Evolutionary conservation across 768 basidiomycete species (phyloP).

Genomic region (Psilocybe azurescens): DNA sequence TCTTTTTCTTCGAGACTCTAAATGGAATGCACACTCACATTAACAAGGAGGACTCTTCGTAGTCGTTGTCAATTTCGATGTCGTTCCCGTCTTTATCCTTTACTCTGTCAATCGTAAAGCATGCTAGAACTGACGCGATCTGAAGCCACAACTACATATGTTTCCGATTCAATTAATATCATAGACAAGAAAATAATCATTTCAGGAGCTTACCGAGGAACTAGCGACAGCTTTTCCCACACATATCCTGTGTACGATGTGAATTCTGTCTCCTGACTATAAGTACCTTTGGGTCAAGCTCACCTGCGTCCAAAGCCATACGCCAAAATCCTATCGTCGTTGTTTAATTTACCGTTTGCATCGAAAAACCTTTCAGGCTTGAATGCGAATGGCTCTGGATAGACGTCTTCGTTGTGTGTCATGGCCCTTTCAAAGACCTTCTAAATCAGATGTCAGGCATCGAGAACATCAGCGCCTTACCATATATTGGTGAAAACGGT

Average conservation of each 20-base stretch:
- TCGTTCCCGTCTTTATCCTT: slow-evolving; percentile 36
- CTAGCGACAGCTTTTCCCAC: slow-evolving; percentile 12
- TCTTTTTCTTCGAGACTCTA: neutral
- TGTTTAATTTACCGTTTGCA: slow-evolving; percentile 8
- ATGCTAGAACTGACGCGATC: slow-evolving; percentile 29
- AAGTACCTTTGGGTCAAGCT: neutral
- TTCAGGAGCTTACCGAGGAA: neutral
- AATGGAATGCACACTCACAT: neutral
- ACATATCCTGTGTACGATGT: slow-evolving; percentile 7
- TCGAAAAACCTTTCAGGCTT: slow-evolving; percentile 5
- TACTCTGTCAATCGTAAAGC: slow-evolving; percentile 38
- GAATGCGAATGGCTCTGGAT: neutral
- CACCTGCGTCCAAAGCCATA: slow-evolving; percentile 7
- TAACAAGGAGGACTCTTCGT: neutral
- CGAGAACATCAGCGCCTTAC: neutral
- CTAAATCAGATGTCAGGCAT: neutral
- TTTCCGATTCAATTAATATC: neutral
- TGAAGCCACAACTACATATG: slow-evolving; percentile 21
- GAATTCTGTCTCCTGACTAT: neutral
- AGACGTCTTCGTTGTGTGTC: neutral
- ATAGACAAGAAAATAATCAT: neutral
- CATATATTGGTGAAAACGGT: neutral
- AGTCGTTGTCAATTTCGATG: slow-evolving; percentile 27
- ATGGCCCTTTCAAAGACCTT: neutral
- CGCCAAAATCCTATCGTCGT: slow-evolving; percentile 7